phyloP scores from a whole-genome alignment of 805 yeast genomes.

The Saturnispora silvae region DNA sequence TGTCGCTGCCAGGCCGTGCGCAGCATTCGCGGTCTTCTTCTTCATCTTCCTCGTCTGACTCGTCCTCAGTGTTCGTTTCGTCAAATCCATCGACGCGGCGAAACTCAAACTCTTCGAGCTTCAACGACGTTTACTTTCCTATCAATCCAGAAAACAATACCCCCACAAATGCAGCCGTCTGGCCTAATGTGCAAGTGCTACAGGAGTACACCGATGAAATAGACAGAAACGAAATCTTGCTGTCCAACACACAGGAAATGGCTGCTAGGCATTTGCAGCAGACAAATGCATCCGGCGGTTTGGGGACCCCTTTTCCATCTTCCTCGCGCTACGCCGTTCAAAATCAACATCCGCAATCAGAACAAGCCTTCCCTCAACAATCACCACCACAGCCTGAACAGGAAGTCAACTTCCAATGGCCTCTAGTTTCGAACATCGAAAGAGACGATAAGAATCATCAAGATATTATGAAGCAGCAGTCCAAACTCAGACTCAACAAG shows the following conservation, averaged over 20 bases:
- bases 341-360: too few relatives aligned
- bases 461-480: neutral
- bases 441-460: neutral
- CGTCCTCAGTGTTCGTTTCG: constrained; percentile 23
- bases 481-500: neutral
- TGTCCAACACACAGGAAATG: constrained; percentile 9
- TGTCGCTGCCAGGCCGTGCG: too few relatives aligned
- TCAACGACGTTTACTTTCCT: constrained; percentile 90
- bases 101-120: constrained; percentile 46
- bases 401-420: constrained; percentile 32
- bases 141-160: constrained; percentile 40
- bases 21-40: constrained; percentile 2
- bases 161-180: constrained; percentile 27
- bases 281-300: neutral
- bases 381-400: neutral
- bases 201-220: constrained; percentile 74
- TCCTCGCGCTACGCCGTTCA: too few relatives aligned
- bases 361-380: too few relatives aligned
- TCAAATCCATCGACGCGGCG: constrained; percentile 61
- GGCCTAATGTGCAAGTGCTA: constrained; percentile 80
- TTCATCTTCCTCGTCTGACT: constrained; percentile 7
- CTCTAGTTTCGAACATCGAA: constrained; percentile 26
- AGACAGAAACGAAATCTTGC: constrained; percentile 23
- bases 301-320: constrained; percentile 5
- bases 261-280: too few relatives aligned